phyloP scores from a whole-genome alignment of 139 green algal species.

The Gonium pectorale region DNA sequence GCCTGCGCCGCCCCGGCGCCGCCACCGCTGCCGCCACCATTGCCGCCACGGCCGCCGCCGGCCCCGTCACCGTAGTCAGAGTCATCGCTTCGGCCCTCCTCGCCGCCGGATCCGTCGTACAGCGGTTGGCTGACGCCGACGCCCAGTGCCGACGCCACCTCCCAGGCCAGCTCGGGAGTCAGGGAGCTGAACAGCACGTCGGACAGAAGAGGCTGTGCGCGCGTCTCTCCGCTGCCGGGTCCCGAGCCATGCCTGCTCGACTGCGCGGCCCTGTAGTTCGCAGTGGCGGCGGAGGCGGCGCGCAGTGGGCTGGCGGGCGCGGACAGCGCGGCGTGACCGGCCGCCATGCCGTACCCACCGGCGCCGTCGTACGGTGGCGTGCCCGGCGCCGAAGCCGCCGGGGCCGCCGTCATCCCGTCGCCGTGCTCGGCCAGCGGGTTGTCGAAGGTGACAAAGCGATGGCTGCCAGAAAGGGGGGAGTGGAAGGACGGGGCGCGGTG shows the following conservation, averaged over 20 bases:
- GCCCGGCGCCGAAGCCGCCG: neutral
- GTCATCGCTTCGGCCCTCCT: too few relatives aligned
- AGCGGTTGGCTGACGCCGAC: neutral
- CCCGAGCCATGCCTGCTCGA: neutral
- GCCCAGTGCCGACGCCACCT: constrained; percentile 22
- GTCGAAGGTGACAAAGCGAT: neutral
- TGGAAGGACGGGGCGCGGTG: neutral
- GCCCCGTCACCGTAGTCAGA: too few relatives aligned
- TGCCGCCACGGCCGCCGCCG: too few relatives aligned
- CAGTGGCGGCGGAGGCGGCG: neutral
- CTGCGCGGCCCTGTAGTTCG: neutral
- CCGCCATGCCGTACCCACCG: neutral
- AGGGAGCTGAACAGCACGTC: constrained; percentile 24
- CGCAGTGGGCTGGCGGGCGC: neutral
- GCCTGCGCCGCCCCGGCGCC: too few relatives aligned
- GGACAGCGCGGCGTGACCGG: neutral
- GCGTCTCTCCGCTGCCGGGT: neutral
- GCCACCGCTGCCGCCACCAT: too few relatives aligned
- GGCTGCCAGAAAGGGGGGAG: neutral
- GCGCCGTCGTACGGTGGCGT: neutral
- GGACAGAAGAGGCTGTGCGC: constrained; percentile 8
- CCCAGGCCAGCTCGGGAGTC: constrained; percentile 12
- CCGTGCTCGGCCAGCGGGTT: constrained; percentile 8
- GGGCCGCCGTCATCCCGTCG: too few relatives aligned
- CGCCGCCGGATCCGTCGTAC: too few relatives aligned